These are phyloP conservation scores for Alternaria incomplexa DNA, from an alignment of 2,329 filamentous ascomycete species.

Conservation along the genomic window DNA sequence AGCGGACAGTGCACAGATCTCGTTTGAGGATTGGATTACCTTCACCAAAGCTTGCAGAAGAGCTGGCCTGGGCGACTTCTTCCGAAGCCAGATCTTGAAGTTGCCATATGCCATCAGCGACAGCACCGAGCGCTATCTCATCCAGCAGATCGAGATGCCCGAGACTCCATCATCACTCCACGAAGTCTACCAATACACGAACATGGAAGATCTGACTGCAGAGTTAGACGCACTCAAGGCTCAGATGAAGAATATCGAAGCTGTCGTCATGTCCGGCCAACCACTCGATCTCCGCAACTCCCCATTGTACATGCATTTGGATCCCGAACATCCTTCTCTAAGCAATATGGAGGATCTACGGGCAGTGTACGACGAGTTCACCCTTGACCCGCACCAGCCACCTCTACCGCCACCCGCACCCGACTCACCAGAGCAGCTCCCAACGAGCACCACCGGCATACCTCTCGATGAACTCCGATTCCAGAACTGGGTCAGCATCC, in stretches of 20 bases:
- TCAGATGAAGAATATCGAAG: slow-evolving; percentile 36
- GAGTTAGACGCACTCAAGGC: slow-evolving; percentile 29
- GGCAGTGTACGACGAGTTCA: slow-evolving; percentile 53
- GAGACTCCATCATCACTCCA: background rate
- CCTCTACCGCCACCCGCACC: slow-evolving; percentile 18
- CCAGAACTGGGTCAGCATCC: slow-evolving; percentile 57
- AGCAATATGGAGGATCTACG: slow-evolving; percentile 39
- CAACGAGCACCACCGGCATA: slow-evolving; percentile 47
- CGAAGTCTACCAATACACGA: slow-evolving; percentile 16
- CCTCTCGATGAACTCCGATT: slow-evolving; percentile 55
- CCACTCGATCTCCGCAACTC: slow-evolving; percentile 45
- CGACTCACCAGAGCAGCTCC: slow-evolving; percentile 4
- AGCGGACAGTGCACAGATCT: slow-evolving; percentile 25
- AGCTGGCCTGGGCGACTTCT: slow-evolving; percentile 27
- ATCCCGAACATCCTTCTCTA: slow-evolving; percentile 27
- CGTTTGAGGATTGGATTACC: slow-evolving; percentile 40
- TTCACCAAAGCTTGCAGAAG: slow-evolving; percentile 41
- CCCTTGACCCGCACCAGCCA: slow-evolving; percentile 48
- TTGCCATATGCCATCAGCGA: slow-evolving; percentile 33
- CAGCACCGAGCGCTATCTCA: slow-evolving; percentile 13
- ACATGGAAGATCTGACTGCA: slow-evolving; percentile 17
- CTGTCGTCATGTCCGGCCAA: slow-evolving; percentile 40
- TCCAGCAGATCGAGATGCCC: slow-evolving; percentile 5
- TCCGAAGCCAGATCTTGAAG: slow-evolving; percentile 31
- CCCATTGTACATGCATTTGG: slow-evolving; percentile 47